phyloP scores from a whole-genome alignment of 495 filamentous ascomycete species.

The Lepraria neglecta region DNA sequence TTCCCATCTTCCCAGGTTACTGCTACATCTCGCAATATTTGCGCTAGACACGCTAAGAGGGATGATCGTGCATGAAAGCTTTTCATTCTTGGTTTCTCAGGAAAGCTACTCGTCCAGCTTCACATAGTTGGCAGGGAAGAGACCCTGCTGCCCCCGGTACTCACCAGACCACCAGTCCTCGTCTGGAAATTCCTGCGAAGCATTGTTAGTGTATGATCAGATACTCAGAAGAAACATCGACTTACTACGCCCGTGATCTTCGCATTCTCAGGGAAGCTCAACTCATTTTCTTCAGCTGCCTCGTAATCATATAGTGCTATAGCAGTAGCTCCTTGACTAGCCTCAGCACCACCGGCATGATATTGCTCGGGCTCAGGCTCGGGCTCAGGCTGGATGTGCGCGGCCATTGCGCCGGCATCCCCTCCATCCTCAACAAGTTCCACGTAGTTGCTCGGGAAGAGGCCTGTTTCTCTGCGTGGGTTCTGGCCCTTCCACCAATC shows the following conservation, averaged over 20 bases:
- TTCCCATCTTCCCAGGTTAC: too few species aligned
- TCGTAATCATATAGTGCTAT: constrained; percentile 94
- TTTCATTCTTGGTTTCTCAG: neutral
- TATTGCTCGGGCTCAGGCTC: constrained; percentile 29
- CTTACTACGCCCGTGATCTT: constrained; percentile 62
- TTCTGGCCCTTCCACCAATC: constrained; percentile 99
- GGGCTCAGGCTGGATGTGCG: constrained; percentile 29
- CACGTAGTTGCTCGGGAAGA: constrained; percentile 97
- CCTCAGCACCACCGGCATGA: constrained; percentile 25
- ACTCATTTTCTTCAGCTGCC: constrained; percentile 93
- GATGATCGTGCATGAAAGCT: neutral
- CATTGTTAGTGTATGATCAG: constrained; percentile 17
- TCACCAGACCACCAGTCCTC: constrained; percentile 98
- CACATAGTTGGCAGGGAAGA: constrained; percentile 91
- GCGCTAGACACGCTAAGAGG: neutral
- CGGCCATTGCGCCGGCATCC: constrained; percentile 23
- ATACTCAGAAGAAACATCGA: constrained; percentile 6
- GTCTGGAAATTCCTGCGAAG: constrained; percentile 81
- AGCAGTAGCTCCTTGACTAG: constrained; percentile 54
- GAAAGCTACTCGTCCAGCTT: constrained; percentile 50
- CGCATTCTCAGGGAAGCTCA: constrained; percentile 87
- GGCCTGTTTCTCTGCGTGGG: constrained; percentile 65
- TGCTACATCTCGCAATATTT: too few species aligned
- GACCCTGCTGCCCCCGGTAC: constrained; percentile 67
- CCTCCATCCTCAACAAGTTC: constrained; percentile 64